Evolutionary conservation across 1,284 basidiomycete genomes (phyloP).

Genomic region (Pyrrhoderma lamaoense): DNA sequence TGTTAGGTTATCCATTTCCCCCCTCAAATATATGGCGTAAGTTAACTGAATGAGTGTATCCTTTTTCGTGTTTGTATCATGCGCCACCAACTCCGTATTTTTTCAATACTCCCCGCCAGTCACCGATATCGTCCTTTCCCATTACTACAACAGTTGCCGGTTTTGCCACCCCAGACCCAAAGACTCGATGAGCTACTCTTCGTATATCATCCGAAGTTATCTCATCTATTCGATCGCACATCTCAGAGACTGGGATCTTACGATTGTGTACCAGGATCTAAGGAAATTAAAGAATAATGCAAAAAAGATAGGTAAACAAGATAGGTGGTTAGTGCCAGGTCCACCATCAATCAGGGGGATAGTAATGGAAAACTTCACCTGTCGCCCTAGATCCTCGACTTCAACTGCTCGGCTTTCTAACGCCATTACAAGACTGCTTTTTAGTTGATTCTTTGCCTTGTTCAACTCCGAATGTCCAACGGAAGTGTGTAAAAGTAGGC

Average conservation of each 20-base stretch:
- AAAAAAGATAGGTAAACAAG: conserved; percentile 2
- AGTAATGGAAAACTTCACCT: conserved; percentile 36
- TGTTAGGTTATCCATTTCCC: too few species aligned
- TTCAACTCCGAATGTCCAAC: conserved; percentile 67
- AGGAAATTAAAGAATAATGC: conserved; percentile 4
- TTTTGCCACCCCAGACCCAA: conserved; percentile 52
- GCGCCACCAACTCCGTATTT: conserved; percentile 57
- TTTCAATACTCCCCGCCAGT: conserved; percentile 50
- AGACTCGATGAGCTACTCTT: conserved; percentile 69
- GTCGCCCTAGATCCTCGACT: conserved; percentile 83
- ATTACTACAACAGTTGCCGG: conserved; percentile 66
- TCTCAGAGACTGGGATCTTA: conserved; percentile 84
- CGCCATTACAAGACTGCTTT: conserved; percentile 92
- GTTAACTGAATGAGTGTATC: too few species aligned
- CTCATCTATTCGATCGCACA: conserved; percentile 85
- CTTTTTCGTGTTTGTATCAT: not conserved
- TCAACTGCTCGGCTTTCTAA: conserved; percentile 87
- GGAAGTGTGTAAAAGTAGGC: conserved; percentile 59
- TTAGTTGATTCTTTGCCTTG: conserved; percentile 94
- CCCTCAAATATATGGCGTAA: too few species aligned
- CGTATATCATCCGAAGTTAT: conserved; percentile 68
- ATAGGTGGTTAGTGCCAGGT: not conserved
- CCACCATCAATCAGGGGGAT: not conserved
- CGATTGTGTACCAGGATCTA: conserved; percentile 89
- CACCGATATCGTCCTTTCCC: conserved; percentile 64